Conservation (phyloP, 2,329 filamentous ascomycete species). For the Diplodia scrobiculata region DNA sequence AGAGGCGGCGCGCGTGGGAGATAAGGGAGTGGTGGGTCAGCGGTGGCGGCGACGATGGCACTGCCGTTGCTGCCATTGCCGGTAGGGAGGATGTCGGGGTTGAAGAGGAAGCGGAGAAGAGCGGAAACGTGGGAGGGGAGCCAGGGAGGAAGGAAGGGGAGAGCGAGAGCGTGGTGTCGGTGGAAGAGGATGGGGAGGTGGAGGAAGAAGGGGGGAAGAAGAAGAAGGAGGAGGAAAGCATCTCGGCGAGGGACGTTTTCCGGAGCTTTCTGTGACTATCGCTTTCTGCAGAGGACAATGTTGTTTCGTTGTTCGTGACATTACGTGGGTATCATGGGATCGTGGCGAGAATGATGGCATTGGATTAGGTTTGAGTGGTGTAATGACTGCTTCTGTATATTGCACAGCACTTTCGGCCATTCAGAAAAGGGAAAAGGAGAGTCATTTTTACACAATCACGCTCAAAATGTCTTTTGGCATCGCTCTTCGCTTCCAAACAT, state of each 20-base stretch:
- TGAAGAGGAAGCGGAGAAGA: not conserved
- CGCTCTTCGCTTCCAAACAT: not conserved
- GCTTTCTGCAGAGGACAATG: not conserved
- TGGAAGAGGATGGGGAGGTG: not conserved
- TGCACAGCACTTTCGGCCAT: not conserved
- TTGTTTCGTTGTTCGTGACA: not conserved
- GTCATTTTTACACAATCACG: not conserved
- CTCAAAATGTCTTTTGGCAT: not conserved
- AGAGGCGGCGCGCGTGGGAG: constrained; percentile 47
- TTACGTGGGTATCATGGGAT: not conserved
- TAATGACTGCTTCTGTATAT: not conserved
- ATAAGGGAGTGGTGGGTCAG: constrained; percentile 47
- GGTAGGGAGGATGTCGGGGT: not conserved
- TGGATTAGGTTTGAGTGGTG: not conserved
- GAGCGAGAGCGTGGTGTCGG: no score
- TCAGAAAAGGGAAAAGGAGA: not conserved
- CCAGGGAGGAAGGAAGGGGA: not conserved
- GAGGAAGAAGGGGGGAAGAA: not conserved
- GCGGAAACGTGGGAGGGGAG: not conserved
- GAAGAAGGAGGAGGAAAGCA: not conserved
- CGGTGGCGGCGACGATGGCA: not conserved
- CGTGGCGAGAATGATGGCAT: not conserved
- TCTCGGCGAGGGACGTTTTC: not conserved
- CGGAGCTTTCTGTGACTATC: not conserved
- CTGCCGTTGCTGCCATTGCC: no score